Evolutionary conservation across 768 basidiomycete species (phyloP), one percentile per base, ranked within the genome.

Genomic region (Neoboletus magnificus): DNA sequence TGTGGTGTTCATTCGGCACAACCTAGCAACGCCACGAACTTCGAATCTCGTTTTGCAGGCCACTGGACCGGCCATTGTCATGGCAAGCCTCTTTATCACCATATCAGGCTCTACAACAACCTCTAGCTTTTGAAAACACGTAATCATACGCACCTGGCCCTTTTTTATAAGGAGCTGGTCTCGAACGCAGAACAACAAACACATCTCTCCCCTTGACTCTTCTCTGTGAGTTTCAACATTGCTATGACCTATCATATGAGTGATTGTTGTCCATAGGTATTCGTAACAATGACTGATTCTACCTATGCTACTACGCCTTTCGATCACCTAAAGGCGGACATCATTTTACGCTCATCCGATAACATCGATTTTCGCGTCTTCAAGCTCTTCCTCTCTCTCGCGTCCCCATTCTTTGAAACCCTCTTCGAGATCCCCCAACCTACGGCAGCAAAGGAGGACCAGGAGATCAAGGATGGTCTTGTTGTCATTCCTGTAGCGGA

Each of bases 241-340:
- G 2, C 27, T 27, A 22, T 22, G 5, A 4, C 40, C 32, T 8
- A 5, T 23, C n/a, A 9, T 16, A 22, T 12, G 13, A 35, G 7
- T 45, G 1, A 56, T 16, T 10, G 13, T 39, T 20, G 2, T 22
- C 4, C 5, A 20, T 22, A 53, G 40, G 3, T 22, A 33, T 37
- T 15, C 18, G 10, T 15, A 4, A 47, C 20, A 5, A 54, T 54
- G 59, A 2, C 29, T 6, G 22, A 49, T 2, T 8, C 18, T 4
- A 12, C 7, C 27, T 46, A 40, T 20, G 67, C 65, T 2, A 11
- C 46, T 1, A 33, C 58, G 2, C 66, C 64, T 8, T 67, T 68
- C 2, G 53, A 62, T 32, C 63, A 68, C 13, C 22, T 43, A 4
- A 58, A 6, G 18, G 41, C 41, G 8, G 41, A 41, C 41, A 23